Conservation (phyloP, 2,329 filamentous ascomycete genomes). For the Chalaropsis ovoidea region DNA sequence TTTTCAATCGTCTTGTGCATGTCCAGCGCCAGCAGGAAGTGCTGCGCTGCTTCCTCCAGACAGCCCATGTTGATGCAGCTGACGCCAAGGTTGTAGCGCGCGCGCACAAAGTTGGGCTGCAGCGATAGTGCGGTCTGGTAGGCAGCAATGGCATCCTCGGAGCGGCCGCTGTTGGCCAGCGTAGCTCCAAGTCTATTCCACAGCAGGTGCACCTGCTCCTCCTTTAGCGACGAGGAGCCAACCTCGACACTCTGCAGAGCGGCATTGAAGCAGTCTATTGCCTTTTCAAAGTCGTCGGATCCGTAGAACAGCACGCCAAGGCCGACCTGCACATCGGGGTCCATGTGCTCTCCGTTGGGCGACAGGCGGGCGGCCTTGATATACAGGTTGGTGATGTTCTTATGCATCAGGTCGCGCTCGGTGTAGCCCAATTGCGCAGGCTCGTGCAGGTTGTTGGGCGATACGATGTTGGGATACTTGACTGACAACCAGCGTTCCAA, state of each 20-base stretch:
- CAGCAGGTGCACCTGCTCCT: slow-evolving; percentile 79
- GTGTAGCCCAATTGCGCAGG: slow-evolving; percentile 86
- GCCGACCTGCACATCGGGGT: slow-evolving; percentile 95
- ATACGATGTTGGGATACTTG: slow-evolving; percentile 78
- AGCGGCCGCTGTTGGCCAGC: slow-evolving; percentile 84
- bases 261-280: slow-evolving; percentile 93
- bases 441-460: slow-evolving; percentile 60
- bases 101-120: slow-evolving; percentile 91
- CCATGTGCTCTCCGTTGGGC: slow-evolving; percentile 88
- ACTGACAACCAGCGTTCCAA: slow-evolving; percentile 94
- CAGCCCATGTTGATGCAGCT: slow-evolving; percentile 97
- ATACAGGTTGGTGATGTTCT: slow-evolving; percentile 82
- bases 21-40: slow-evolving; percentile 78
- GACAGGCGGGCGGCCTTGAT: slow-evolving; percentile 87
- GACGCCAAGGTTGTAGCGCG: slow-evolving; percentile 91
- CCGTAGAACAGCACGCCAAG: slow-evolving; percentile 96
- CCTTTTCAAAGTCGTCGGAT: slow-evolving; percentile 95
- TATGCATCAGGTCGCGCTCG: slow-evolving; percentile 78
- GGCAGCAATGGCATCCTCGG: slow-evolving; percentile 90
- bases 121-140: slow-evolving; percentile 87
- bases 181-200: slow-evolving; percentile 97
- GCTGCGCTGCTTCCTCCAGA: slow-evolving; percentile 82
- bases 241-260: slow-evolving; percentile 78
- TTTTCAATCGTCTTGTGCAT: slow-evolving; percentile 94
- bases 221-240: slow-evolving; percentile 65